Evolutionary conservation across 1,139 yeast genomes (phyloP), one percentile per base, ranked within the genome.

Genomic region (Candida sanyaensis): DNA sequence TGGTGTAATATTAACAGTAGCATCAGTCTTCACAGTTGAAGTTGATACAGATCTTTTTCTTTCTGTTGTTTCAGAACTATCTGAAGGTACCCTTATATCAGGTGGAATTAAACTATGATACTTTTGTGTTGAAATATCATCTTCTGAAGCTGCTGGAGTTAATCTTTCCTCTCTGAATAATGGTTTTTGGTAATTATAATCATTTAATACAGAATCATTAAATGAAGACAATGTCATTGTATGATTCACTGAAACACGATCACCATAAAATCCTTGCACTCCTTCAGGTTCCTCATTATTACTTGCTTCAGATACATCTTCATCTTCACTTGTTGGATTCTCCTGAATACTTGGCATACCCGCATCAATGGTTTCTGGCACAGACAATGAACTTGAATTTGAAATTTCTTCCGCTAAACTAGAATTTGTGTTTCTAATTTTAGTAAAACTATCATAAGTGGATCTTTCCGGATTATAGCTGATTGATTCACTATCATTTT

Each of bases 311-410:
- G 21, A 17, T 17, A 17, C 21, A 8, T 49, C 48, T n/a, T 55
- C 61, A 31, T 56, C 59, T 40, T 62, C 69, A 41, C 64, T 66
- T 47, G 65, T 72, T 7, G 64, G 59, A 43, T 65, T 71, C 51
- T 74, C 78, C 41, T 59, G 49, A 31, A 71, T 72, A 47, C 69
- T 63, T 1, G 78, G 78, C 46, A 74, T 55, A 5, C 68, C 62
- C 2, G 66, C 73, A 55, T 75, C 79, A 4, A 74, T 66, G 1
- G 80, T 75, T 34, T 73, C 80, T 0, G 80, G 80, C 7, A 75
- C 43, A 1, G 56, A 53, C 13, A 37, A 26, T 2, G 51, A 39
- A 40, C 53, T 53, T 8, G 52, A 31, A 45, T 64, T 60, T 4
- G 73, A 64, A 29, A 56, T 58, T 3, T 57, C 60, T 41, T 68